Percentiles rank a stretch among this genome's conserved stretches.
These are phyloP conservation scores for Oehlia diaphana DNA, from an alignment of 192 early-diverging fungal genomes.

Conservation along the genomic window DNA sequence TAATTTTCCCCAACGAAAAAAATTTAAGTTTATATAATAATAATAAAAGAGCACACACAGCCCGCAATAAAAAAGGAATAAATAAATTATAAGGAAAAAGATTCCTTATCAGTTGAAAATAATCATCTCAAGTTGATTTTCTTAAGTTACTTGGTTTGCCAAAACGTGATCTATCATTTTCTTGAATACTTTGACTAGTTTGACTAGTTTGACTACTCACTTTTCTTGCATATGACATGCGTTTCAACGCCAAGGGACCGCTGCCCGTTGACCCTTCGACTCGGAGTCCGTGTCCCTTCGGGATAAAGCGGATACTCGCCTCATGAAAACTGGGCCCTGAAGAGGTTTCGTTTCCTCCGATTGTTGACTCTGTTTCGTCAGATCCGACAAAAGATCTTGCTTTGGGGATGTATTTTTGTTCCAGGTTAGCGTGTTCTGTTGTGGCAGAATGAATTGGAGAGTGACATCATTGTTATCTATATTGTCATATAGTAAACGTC, in stretches of 20 bases:
- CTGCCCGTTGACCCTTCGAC: constrained; percentile 15
- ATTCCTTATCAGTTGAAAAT: not conserved
- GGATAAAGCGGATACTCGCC: constrained; percentile 15
- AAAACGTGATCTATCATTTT: constrained; percentile 20
- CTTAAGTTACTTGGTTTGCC: constrained; percentile 11
- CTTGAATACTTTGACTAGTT: constrained; percentile 12
- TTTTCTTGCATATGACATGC: constrained; percentile 8
- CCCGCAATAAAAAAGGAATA: not conserved
- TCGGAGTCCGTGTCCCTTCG: constrained; percentile 26
- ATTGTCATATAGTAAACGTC: constrained; percentile 19
- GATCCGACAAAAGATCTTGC: constrained; percentile 32
- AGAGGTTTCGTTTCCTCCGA: constrained; percentile 4
- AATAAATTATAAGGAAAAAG: not conserved
- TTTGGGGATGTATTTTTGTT: constrained; percentile 33
- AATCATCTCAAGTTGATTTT: not conserved
- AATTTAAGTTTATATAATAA: not conserved
- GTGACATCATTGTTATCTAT: constrained; percentile 37
- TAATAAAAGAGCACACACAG: not conserved
- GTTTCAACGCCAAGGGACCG: constrained; percentile 30
- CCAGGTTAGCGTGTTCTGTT: constrained; percentile 36
- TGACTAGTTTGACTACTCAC: constrained; percentile 19
- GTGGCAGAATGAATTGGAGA: constrained; percentile 37
- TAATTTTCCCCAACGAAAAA: constrained; percentile 7
- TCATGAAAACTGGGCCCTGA: constrained; percentile 23
- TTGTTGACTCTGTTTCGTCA: constrained; percentile 22